Evolutionary conservation across 106 monocot species (phyloP), one percentile per base, ranked within the genome.

Genomic region (Platanthera guangdongensis): DNA sequence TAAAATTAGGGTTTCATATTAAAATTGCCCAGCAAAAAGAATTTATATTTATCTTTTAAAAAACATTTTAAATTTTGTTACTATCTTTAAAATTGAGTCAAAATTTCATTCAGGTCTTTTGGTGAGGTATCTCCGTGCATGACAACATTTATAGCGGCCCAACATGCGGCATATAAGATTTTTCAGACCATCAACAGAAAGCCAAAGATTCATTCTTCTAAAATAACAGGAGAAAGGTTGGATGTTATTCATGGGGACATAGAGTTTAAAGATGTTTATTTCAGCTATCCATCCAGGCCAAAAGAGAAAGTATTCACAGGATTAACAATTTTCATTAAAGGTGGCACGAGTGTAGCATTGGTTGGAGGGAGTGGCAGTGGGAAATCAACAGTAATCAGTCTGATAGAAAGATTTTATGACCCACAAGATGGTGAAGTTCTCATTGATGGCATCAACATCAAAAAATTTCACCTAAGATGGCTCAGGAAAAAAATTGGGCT

Each of bases 131-230:
- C 84, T 9, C 86, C 90, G 73, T 78, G 86, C 82, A 28, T 84
- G 73, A 73, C 74, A n/a, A 84, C 87, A 75, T 87, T 90, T 87
- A 87, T 82, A 52, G 78, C 80, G 30, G 90, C 87, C 60, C 82
- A 84, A 76, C 82, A 86, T 74, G 86, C 90, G 54, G 90, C 90
- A 32, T 90, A 80, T 75, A 90, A 86, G 49, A 90, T 90, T 86
- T 87, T 90, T 55, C 80, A 90, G 75, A 87, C 87, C 22, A 90
- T 90, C 63, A 90, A 82, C n/a, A 74, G 86, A 78, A 86, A 82
- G 65, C 90, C 90, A 51, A 68, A 87, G 52, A 90, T 90, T 28
- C 84, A 90, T 80, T 71, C 84, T n/a, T 86, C 69, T 80, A 82
- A 81, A 21, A 47, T 51, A 12, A 82, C 14, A 11, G 90, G 90